Percentiles rank a stretch among this genome's conserved stretches.
Conservation (phyloP, 345 rosid species). For the Salix dunnii region DNA sequence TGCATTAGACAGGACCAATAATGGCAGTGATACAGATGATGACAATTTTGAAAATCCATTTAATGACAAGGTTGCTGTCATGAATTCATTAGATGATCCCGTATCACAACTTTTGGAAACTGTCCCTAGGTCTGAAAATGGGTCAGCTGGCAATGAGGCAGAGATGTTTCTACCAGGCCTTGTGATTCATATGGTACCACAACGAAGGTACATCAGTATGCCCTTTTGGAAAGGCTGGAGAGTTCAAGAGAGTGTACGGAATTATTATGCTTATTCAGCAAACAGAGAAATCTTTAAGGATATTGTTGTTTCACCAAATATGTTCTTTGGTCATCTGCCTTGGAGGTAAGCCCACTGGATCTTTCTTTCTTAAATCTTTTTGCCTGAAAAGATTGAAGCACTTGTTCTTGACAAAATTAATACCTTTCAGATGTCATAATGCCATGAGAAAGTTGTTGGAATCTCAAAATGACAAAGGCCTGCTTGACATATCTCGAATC, state of each 20-base stretch:
- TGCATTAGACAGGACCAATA: slow-evolving; percentile 19
- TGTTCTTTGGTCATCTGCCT: slow-evolving; percentile 95
- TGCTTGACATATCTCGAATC: slow-evolving; percentile 24
- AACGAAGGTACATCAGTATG: slow-evolving; percentile 23
- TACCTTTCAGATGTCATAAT: slow-evolving; percentile 50
- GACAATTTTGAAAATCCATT: slow-evolving; percentile 28
- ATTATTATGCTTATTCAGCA: slow-evolving; percentile 60
- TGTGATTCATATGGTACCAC: slow-evolving; percentile 67
- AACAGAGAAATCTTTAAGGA: slow-evolving; percentile 68
- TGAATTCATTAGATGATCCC: slow-evolving; percentile 38
- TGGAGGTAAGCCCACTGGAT: slow-evolving; percentile 58
- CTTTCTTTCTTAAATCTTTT: background rate
- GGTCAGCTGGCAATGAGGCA: slow-evolving; percentile 34
- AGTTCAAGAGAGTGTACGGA: slow-evolving; percentile 24
- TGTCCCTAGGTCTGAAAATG: slow-evolving; percentile 37
- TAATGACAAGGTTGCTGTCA: background rate
- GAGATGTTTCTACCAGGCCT: slow-evolving; percentile 82
- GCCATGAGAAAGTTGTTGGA: slow-evolving; percentile 67
- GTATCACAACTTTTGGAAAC: slow-evolving; percentile 61
- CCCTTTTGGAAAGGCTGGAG: slow-evolving; percentile 64
- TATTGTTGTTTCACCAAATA: slow-evolving; percentile 68
- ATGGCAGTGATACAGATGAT: slow-evolving; percentile 9
- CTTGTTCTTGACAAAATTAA: background rate
- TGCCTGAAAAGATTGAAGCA: background rate
- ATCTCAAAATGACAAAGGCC: slow-evolving; percentile 29